Conservation (phyloP, 345 rosid species). For the rapeseed (Brassica napus) region Da-Ae NC_063437.1:3996001-3996500, state of each 20-base stretch:
- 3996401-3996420: constrained; percentile 55
- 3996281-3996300: not conserved
- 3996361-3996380: constrained; percentile 74
- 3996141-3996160: constrained; percentile 81
- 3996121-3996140: constrained; percentile 61
- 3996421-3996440: constrained; percentile 52
- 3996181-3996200: constrained; percentile 58
- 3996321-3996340: constrained; percentile 27
- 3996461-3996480: constrained; percentile 90
- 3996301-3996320: constrained; percentile 7
- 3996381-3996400: constrained; percentile 64
- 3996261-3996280: constrained; percentile 48
- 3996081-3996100: constrained; percentile 3
- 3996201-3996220: constrained; percentile 81
- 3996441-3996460: constrained; percentile 69
- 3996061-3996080: not conserved
- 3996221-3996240: constrained; percentile 85
- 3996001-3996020: constrained; percentile 88
- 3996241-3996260: constrained; percentile 65
- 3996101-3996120: constrained; percentile 4
- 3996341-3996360: constrained; percentile 67
- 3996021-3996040: constrained; percentile 85
- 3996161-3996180: constrained; percentile 73
- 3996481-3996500: constrained; percentile 88
- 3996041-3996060: constrained; percentile 56